phyloP scores from a whole-genome alignment of 169 alveolate genomes.

The Hepatocystis sp. region DNA sequence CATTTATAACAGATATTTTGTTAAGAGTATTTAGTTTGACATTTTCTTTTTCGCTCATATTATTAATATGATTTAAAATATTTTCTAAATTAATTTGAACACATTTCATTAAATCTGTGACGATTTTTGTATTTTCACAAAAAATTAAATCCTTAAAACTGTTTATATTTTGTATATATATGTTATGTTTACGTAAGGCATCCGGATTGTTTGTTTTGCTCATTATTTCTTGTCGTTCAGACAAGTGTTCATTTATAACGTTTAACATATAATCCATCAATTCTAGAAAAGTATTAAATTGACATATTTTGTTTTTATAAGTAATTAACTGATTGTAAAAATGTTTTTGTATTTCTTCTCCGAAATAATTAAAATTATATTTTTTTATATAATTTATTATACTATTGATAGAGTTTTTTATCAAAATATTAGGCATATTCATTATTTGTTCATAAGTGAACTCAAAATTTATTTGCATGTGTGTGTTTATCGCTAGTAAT shows the following conservation, averaged over 20 bases:
- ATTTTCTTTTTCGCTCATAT: constrained; percentile 17
- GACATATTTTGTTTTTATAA: constrained; percentile 5
- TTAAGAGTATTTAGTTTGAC: constrained; percentile 7
- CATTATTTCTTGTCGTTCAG: not conserved
- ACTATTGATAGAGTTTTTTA: constrained; percentile 26
- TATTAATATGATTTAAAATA: constrained; percentile 23
- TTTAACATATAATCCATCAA: constrained; percentile 29
- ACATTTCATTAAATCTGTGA: constrained; percentile 34
- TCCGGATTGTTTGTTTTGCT: not conserved
- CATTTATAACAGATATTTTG: constrained; percentile 19
- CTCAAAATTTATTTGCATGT: constrained; percentile 32
- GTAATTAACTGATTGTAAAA: constrained; percentile 7
- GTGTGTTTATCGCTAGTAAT: constrained; percentile 10
- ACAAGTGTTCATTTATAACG: constrained; percentile 13
- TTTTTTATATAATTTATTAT: constrained; percentile 29
- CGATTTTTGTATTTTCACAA: constrained; percentile 44
- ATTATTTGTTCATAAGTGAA: constrained; percentile 33
- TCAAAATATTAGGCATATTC: constrained; percentile 24
- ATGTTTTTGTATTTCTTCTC: constrained; percentile 2
- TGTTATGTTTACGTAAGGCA: not conserved
- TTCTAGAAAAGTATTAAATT: constrained; percentile 4
- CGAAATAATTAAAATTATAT: constrained; percentile 19
- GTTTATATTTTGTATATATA: constrained; percentile 22
- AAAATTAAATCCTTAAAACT: constrained; percentile 16
- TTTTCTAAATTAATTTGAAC: constrained; percentile 40